A percentile compares a stretch with the other conserved stretches of the same genome.
phyloP scores from a whole-genome alignment of 2,329 filamentous ascomycete genomes.

The Calonectria pteridis region DNA sequence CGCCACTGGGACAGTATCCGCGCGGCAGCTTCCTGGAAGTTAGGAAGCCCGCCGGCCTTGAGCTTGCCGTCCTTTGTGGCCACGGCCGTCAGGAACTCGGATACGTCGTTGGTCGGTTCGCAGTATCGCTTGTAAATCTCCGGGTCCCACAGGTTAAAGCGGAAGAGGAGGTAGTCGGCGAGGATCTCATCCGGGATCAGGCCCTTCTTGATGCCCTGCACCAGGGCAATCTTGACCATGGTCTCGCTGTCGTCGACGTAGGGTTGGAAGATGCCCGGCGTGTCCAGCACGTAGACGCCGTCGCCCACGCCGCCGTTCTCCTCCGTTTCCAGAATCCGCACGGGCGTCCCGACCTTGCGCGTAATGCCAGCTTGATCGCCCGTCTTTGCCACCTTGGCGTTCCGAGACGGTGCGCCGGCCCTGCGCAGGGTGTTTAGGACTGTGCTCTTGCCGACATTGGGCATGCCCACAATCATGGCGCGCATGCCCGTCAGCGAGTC shows the following conservation, averaged over 20 bases:
- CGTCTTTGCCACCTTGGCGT: slow-evolving; percentile 79
- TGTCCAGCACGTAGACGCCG: slow-evolving; percentile 89
- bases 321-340: slow-evolving; percentile 74
- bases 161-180: slow-evolving; percentile 91
- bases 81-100: slow-evolving; percentile 76
- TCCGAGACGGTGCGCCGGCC: slow-evolving; percentile 65
- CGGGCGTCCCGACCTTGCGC: slow-evolving; percentile 83
- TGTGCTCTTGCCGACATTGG: slow-evolving; percentile 96
- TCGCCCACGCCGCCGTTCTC: slow-evolving; percentile 60
- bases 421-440: slow-evolving; percentile 88
- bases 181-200: slow-evolving; percentile 82
- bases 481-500: slow-evolving; percentile 83
- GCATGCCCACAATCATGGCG: slow-evolving; percentile 94
- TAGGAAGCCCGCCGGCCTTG: slow-evolving; percentile 77
- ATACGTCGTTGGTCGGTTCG: slow-evolving; percentile 86
- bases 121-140: slow-evolving; percentile 72
- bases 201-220: slow-evolving; percentile 90
- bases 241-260: slow-evolving; percentile 86
- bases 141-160: slow-evolving; percentile 78
- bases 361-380: slow-evolving; percentile 92
- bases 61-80: slow-evolving; percentile 82
- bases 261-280: slow-evolving; percentile 94
- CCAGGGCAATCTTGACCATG: slow-evolving; percentile 96
- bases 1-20: slow-evolving; percentile 89
- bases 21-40: slow-evolving; percentile 79